These are phyloP conservation scores for Garcia nutans DNA, from an alignment of 345 rosid species.

Conservation along the genomic window DNA sequence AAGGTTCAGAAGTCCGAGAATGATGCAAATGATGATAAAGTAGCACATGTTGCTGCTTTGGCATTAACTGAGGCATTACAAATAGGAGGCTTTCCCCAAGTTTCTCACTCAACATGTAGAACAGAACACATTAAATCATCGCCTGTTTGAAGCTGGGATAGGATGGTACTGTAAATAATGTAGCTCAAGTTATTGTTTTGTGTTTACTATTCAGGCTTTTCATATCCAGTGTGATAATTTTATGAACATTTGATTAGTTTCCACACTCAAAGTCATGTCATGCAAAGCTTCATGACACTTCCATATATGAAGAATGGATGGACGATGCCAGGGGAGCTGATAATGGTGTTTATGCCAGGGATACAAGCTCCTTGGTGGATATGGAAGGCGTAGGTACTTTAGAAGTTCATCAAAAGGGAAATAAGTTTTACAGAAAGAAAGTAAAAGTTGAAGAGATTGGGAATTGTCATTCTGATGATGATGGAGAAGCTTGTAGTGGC, in stretches of 20 bases:
- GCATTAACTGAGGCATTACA: conserved; percentile 66
- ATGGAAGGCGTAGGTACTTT: conserved; percentile 66
- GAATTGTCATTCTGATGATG: conserved; percentile 21
- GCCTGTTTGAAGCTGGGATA: conserved; percentile 60
- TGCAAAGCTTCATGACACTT: conserved; percentile 39
- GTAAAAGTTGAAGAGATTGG: conserved; percentile 29
- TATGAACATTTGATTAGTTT: conserved; percentile 33
- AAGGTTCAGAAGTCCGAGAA: conserved; percentile 47
- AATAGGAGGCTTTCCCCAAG: conserved; percentile 65
- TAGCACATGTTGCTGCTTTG: conserved; percentile 69
- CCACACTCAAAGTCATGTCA: conserved; percentile 44
- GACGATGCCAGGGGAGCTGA: conserved; percentile 47
- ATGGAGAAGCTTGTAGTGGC: conserved; percentile 27
- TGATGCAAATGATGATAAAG: conserved; percentile 58
- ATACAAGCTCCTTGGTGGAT: conserved; percentile 44
- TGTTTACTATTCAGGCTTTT: conserved; percentile 6
- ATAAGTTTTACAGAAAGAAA: conserved; percentile 55
- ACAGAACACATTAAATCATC: conserved; percentile 45
- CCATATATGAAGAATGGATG: conserved; percentile 36
- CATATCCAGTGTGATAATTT: conserved; percentile 4
- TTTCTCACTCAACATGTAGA: conserved; percentile 45
- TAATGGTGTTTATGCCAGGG: conserved; percentile 42
- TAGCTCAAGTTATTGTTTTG: background rate
- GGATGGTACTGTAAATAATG: conserved; percentile 47
- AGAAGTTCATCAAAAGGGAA: conserved; percentile 58